Conservation (phyloP, 169 alveolate genomes). For the Plasmodium knowlesi region DNA sequence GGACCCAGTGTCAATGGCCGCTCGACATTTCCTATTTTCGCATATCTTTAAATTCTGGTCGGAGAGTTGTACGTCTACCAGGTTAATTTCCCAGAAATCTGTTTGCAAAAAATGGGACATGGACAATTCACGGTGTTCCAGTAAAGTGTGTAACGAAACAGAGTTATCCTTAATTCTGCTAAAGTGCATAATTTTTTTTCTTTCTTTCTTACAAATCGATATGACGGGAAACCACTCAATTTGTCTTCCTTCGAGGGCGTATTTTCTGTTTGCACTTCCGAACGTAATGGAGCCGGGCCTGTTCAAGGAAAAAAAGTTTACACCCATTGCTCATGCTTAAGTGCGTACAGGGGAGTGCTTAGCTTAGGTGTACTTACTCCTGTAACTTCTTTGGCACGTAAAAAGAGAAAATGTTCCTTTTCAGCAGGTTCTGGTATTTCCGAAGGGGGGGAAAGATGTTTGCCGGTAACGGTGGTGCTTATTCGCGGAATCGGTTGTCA, state of each 20-base stretch:
- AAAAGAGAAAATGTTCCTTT: conserved; percentile 89
- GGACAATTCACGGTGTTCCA: neutral
- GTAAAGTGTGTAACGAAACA: neutral
- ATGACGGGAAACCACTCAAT: conserved; percentile 92
- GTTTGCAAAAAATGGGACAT: conserved; percentile 27
- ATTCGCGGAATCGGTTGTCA: neutral
- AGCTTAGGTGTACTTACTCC: neutral
- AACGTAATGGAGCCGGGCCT: conserved; percentile 80
- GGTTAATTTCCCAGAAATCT: conserved; percentile 92
- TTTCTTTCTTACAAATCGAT: conserved; percentile 80
- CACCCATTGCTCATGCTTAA: neutral
- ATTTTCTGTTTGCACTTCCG: conserved; percentile 91
- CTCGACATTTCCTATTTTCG: conserved; percentile 85
- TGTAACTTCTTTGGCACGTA: conserved; percentile 75
- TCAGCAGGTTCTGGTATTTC: conserved; percentile 78
- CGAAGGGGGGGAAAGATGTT: neutral
- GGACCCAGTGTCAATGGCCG: conserved; percentile 94
- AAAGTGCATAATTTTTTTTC: neutral
- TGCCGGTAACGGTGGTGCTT: neutral
- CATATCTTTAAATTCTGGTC: conserved; percentile 80
- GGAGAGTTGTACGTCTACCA: conserved; percentile 85
- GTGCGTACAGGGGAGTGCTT: neutral
- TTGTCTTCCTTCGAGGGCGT: conserved; percentile 84
- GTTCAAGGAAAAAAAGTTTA: conserved; percentile 6
- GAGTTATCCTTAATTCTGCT: neutral